These are phyloP conservation scores for Stereocaulon alpinum DNA, from an alignment of 495 filamentous ascomycete species.

Conservation along the genomic window DNA sequence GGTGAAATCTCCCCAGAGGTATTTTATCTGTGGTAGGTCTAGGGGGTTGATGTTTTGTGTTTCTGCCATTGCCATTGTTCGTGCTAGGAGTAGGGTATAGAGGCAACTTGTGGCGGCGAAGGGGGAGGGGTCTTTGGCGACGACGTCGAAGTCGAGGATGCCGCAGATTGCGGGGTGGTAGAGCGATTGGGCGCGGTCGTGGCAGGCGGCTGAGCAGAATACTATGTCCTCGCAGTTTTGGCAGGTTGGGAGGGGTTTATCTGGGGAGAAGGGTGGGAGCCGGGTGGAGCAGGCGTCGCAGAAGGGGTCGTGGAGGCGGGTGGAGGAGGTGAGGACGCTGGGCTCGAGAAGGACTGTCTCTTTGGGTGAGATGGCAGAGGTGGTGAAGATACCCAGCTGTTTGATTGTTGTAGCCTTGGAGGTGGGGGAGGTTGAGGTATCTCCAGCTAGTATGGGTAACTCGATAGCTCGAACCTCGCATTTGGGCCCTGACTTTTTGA, in stretches of 20 bases:
- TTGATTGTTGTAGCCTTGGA: constrained; percentile 40
- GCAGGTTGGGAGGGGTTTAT: constrained; percentile 46
- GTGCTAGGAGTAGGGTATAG: constrained; percentile 67
- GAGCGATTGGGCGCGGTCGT: constrained; percentile 52
- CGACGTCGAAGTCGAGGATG: constrained; percentile 61
- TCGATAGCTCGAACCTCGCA: constrained; percentile 60
- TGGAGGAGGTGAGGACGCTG: constrained; percentile 73
- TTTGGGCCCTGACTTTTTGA: constrained; percentile 54
- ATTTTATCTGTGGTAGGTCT: constrained; percentile 73
- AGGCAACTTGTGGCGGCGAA: constrained; percentile 64
- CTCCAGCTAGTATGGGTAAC: constrained; percentile 55
- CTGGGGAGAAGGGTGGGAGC: constrained; percentile 51
- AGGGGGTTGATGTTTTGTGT: constrained; percentile 77
- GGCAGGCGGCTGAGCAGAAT: constrained; percentile 74
- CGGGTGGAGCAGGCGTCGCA: constrained; percentile 76
- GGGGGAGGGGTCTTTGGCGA: constrained; percentile 67
- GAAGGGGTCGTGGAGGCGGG: constrained; percentile 63
- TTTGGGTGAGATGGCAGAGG: constrained; percentile 62
- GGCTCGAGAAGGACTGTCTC: constrained; percentile 72
- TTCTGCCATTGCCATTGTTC: constrained; percentile 73
- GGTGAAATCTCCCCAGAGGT: constrained; percentile 84
- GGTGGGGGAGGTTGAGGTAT: constrained; percentile 23
- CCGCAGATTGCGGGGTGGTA: constrained; percentile 88
- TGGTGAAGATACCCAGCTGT: constrained; percentile 84
- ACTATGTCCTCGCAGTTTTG: constrained; percentile 70